Evolutionary conservation across 2,329 filamentous ascomycete species (phyloP), one percentile per base, ranked within the genome.

Genomic region (Arthrobotrys sinensis): DNA sequence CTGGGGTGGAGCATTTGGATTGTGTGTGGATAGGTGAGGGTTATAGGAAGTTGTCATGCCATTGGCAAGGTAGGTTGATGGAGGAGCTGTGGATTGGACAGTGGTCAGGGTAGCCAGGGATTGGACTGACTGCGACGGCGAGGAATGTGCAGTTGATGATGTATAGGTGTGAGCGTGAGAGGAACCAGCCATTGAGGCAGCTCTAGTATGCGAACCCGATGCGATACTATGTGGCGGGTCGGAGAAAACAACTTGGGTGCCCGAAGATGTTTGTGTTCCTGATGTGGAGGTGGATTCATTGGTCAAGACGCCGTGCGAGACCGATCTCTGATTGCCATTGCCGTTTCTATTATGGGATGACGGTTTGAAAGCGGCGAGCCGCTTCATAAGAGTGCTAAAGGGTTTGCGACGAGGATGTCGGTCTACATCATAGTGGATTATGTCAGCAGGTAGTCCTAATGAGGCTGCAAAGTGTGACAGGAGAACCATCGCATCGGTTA

Each of bases 341-440:
- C 81, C 83, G 76, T 81, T 83, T 14, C 87, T 85, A 77, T 90
- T 88, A 80, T 88, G 89, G 36, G 91, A 92, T 3, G 90, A 91
- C 70, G 86, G 88, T 85, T 97, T 97, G 85, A 97, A 91, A 84
- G 91, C 95, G 79, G 94, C 91, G 72, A 98, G 89, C 83, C 94
- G 94, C 87, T 94, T 97, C 87, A 99, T 93, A 92, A 95, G 96
- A 81, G 91, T 93, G 55, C 94, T 90, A 83, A 98, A 98, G 24
- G 94, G 95, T 63, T 82, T 82, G 80, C 93, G 90, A 82, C 94
- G 91, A 80, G 66, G 48, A 36, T 73, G 68, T 60, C 76, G 52
- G 53, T 79, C 76, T 77, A 50, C 2, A 8, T 38, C 11, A 36
- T 69, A 7, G 38, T 40, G 57, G 16, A 28, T 52, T 16, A 64